A percentile compares a stretch with the other conserved stretches of the same genome.
Conservation (phyloP, 2,329 filamentous ascomycete species). For the Leptographium galeiforme region DNA sequence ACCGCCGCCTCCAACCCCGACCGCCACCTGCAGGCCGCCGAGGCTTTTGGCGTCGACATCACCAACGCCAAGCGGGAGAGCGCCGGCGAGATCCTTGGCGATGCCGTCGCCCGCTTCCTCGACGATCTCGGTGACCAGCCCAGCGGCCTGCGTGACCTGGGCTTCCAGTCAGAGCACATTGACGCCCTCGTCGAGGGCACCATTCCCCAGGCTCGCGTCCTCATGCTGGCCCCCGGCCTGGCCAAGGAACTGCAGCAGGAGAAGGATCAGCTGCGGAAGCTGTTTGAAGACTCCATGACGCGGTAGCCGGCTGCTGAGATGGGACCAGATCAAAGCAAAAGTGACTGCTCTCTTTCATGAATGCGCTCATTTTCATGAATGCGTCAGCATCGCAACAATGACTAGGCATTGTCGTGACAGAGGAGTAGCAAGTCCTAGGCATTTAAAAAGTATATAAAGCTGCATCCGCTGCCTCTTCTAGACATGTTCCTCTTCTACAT, state of each 20-base stretch:
- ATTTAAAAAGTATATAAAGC: no score
- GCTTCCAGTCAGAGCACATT: conserved; percentile 63
- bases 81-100: conserved; percentile 75
- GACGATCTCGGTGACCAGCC: conserved; percentile 82
- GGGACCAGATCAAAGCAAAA: no score
- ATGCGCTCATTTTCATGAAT: no score
- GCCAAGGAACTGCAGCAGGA: conserved; percentile 56
- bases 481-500: no score
- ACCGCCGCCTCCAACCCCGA: conserved; percentile 61
- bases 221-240: conserved; percentile 81
- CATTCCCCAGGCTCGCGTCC: conserved; percentile 76
- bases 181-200: conserved; percentile 86
- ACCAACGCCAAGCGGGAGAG: conserved; percentile 77
- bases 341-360: no score
- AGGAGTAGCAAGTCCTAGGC: no score
- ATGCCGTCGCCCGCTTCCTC: conserved; percentile 72
- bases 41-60: conserved; percentile 46
- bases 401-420: no score
- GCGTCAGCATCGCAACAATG: no score
- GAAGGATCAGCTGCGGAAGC: conserved; percentile 52
- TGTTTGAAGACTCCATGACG: conserved; percentile 51
- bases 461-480: no score
- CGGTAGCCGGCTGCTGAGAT: neutral
- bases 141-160: conserved; percentile 66
- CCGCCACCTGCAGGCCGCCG: conserved; percentile 56